Conservation (phyloP, 352 stramenopile species). For the Pythium sukuiense region DNA sequence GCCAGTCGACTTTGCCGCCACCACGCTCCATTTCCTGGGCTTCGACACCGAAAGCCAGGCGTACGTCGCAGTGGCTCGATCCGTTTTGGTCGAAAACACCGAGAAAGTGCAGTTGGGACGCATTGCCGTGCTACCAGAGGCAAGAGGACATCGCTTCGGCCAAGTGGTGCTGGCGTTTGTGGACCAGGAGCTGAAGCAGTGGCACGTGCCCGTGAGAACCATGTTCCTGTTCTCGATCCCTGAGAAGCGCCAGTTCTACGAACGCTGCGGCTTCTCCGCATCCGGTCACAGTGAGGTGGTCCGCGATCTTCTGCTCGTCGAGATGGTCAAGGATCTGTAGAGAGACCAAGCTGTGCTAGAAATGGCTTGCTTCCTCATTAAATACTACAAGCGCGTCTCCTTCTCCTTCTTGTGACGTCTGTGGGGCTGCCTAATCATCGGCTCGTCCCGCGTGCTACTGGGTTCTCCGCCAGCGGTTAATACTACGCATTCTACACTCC, state of each 20-base stretch:
- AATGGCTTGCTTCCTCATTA: conserved; percentile 2
- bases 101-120: conserved; percentile 11
- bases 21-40: conserved; percentile 22
- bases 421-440: background rate
- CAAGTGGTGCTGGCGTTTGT: conserved; percentile 18
- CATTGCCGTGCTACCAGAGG: conserved; percentile 14
- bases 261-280: conserved; percentile 8
- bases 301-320: conserved; percentile 11
- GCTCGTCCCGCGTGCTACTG: background rate
- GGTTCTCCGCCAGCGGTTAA: background rate
- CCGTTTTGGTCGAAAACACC: background rate
- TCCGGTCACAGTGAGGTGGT: conserved; percentile 4
- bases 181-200: conserved; percentile 5
- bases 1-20: conserved; percentile 2
- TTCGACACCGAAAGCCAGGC: conserved; percentile 17
- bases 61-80: conserved; percentile 23
- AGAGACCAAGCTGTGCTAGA: background rate
- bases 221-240: conserved; percentile 21
- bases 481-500: conserved; percentile 1
- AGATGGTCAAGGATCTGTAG: conserved; percentile 19
- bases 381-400: conserved; percentile 7
- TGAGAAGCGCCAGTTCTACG: conserved; percentile 22
- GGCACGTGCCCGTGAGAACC: background rate
- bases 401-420: background rate
- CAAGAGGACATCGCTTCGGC: conserved; percentile 13